phyloP scores from a whole-genome alignment of 768 basidiomycete species.

The Trametes cinnabarina region DNA sequence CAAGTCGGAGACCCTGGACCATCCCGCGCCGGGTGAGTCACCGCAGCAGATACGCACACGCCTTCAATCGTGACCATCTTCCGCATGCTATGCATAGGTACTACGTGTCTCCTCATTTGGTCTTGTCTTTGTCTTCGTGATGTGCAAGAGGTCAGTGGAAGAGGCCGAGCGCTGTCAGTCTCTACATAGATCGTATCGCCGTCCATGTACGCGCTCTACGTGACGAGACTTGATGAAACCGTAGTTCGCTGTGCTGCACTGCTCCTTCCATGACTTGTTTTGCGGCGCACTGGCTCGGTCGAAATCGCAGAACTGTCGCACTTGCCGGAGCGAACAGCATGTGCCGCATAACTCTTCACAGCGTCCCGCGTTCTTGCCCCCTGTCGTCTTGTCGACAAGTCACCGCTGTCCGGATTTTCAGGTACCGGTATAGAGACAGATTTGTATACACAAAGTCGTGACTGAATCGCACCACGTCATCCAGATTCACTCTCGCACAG shows the following conservation, averaged over 20 bases:
- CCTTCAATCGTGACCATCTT: slow-evolving; percentile 4
- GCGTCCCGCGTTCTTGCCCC: slow-evolving; percentile 9
- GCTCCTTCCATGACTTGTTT: background rate
- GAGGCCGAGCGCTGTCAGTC: background rate
- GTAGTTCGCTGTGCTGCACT: slow-evolving; percentile 10
- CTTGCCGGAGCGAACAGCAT: slow-evolving; percentile 12
- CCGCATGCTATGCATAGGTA: slow-evolving; percentile 6
- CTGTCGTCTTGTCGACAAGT: slow-evolving; percentile 19
- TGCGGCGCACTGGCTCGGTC: background rate
- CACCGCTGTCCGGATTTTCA: slow-evolving; percentile 17
- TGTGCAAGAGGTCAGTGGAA: background rate
- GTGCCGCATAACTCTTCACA: slow-evolving; percentile 9
- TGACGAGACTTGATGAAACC: slow-evolving; percentile 11
- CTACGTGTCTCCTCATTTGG: background rate
- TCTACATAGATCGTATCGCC: background rate
- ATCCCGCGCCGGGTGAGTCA: slow-evolving; percentile 2
- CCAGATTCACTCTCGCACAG: slow-evolving; percentile 2
- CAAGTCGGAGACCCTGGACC: background rate
- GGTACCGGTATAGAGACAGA: slow-evolving; percentile 10
- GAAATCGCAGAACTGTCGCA: background rate
- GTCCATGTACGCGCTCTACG: slow-evolving; percentile 6
- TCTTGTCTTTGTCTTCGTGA: background rate
- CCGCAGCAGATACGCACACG: background rate
- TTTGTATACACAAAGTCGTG: background rate
- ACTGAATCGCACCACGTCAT: slow-evolving; percentile 18